These are phyloP conservation scores for Akebia trifoliata DNA, from an alignment of 164 flowering plant genomes.

Conservation along the genomic window DNA sequence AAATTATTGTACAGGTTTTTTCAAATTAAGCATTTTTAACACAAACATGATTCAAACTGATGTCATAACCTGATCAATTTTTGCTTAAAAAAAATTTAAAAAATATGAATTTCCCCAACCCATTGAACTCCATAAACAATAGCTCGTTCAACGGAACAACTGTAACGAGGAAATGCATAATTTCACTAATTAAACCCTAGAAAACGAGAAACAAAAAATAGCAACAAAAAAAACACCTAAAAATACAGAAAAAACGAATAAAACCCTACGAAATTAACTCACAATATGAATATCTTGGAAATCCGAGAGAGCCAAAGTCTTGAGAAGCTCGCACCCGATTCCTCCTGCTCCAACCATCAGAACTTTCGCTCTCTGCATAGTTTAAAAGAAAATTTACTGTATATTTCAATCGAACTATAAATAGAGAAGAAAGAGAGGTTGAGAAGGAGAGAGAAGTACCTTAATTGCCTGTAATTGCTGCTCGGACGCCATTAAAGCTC, in stretches of 20 bases:
- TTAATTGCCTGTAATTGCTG: conserved; percentile 42
- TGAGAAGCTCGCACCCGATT: conserved; percentile 95
- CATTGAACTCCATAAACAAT: no score
- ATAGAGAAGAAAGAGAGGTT: not conserved
- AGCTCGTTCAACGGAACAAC: no score
- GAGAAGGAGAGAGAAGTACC: conserved; percentile 24
- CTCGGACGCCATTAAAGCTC: conserved; percentile 39
- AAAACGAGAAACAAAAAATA: no score
- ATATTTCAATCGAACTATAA: conserved; percentile 4
- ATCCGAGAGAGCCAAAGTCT: conserved; percentile 94
- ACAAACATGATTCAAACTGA: no score
- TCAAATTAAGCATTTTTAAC: no score
- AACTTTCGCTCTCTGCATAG: conserved; percentile 67
- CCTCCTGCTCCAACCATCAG: conserved; percentile 99
- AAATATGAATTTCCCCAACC: no score
- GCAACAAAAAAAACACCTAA: not conserved
- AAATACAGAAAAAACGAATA: not conserved
- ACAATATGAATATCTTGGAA: conserved; percentile 91
- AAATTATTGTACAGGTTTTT: no score
- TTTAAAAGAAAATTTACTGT: not conserved
- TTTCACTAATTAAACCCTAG: no score
- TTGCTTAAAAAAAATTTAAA: no score
- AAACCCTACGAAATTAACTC: conserved; percentile 17
- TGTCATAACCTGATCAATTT: no score
- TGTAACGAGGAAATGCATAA: no score